Percentiles rank a stretch among this genome's conserved stretches.
Evolutionary conservation across 106 monocot genomes (phyloP).

Genomic region (Allium sativum): DNA sequence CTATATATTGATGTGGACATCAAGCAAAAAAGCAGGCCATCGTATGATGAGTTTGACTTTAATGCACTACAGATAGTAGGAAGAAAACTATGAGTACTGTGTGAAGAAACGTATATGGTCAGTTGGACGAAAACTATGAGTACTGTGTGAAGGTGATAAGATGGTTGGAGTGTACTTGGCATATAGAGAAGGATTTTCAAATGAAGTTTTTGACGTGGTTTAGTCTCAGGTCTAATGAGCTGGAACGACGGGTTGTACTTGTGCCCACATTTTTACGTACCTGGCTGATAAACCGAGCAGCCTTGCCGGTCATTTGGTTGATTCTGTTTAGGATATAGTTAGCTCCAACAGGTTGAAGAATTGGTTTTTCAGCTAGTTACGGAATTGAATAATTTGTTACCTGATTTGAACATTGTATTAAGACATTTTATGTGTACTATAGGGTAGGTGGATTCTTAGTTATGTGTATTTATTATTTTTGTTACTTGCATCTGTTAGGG

Average conservation of each 20-base stretch:
- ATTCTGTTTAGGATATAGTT: conserved; percentile 71
- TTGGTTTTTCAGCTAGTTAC: conserved; percentile 76
- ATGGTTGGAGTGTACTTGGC: conserved; percentile 72
- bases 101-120: too few relatives aligned
- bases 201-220: conserved; percentile 97
- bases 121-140: conserved; percentile 78
- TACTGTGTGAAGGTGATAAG: conserved; percentile 82
- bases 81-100: too few relatives aligned
- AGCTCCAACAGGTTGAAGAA: conserved; percentile 47
- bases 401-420: too few relatives aligned
- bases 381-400: conserved; percentile 34
- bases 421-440: too few relatives aligned
- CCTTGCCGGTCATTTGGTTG: conserved; percentile 76
- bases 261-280: conserved; percentile 69
- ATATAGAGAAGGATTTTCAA: conserved; percentile 76
- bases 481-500: too few relatives aligned
- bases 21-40: too few relatives aligned
- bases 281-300: conserved; percentile 74
- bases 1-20: too few relatives aligned
- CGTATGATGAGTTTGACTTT: too few relatives aligned
- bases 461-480: too few relatives aligned
- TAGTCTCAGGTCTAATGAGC: conserved; percentile 75
- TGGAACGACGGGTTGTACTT: conserved; percentile 82
- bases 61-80: too few relatives aligned
- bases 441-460: too few relatives aligned